These are phyloP conservation scores for Prunus mume DNA, from an alignment of 306 rosid genomes.

Conservation along the genomic window DNA sequence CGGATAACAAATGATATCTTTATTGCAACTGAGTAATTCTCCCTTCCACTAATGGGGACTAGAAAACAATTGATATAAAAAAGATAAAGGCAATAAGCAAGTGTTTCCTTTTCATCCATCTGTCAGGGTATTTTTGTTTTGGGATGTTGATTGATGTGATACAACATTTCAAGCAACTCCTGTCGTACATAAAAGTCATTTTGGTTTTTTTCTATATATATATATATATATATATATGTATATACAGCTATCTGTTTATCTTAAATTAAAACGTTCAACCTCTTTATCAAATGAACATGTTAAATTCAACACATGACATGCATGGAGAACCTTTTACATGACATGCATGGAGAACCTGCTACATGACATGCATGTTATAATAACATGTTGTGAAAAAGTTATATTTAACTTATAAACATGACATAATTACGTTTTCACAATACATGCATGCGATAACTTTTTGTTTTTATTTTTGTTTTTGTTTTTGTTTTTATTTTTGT, in stretches of 20 bases:
- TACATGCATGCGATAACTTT: too few relatives aligned
- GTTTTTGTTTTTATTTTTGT: too few relatives aligned
- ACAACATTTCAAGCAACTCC: neutral
- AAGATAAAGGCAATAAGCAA: neutral
- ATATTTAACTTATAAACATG: too few relatives aligned
- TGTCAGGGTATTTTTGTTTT: neutral
- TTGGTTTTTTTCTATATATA: neutral
- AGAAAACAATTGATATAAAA: too few relatives aligned
- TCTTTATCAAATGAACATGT: neutral
- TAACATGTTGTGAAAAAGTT: neutral
- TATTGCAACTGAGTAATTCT: too few relatives aligned
- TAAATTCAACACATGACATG: neutral
- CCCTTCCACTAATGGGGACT: too few relatives aligned
- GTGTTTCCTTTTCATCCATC: neutral
- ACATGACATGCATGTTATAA: neutral
- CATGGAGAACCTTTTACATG: neutral
- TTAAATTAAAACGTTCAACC: neutral
- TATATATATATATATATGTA: neutral
- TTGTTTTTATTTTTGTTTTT: too few relatives aligned
- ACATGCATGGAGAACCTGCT: neutral
- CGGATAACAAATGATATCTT: too few relatives aligned
- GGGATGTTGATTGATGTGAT: constrained; percentile 5
- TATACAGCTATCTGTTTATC: neutral
- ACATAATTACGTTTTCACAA: neutral
- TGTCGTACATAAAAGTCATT: neutral